A percentile compares a stretch with the other conserved stretches of the same genome.
Conservation (phyloP, 176 grass and related monocot species). For the Musa schizocarpa region DNA sequence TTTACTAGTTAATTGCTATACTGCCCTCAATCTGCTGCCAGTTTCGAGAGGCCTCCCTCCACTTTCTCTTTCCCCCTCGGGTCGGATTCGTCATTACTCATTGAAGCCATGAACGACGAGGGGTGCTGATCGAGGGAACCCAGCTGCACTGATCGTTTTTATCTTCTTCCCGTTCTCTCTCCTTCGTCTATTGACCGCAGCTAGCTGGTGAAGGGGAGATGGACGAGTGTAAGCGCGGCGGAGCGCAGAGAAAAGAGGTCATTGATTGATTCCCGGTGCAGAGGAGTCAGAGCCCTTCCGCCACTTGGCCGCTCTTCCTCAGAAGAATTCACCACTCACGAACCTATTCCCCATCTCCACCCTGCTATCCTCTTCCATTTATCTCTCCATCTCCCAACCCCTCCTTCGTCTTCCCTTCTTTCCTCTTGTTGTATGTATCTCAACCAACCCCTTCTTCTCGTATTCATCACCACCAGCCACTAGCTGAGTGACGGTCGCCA, state of each 20-base stretch:
- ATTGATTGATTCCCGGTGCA: conserved; percentile 22
- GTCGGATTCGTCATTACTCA: no score
- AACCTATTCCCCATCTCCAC: conserved; percentile 1
- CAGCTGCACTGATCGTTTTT: no score
- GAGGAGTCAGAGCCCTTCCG: conserved; percentile 40
- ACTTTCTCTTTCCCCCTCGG: no score
- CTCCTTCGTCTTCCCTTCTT: neutral
- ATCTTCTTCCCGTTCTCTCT: neutral
- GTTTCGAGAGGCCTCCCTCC: no score
- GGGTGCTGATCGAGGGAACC: no score
- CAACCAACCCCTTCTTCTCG: neutral
- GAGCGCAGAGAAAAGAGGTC: neutral
- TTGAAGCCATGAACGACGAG: no score
- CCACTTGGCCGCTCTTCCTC: conserved; percentile 38
- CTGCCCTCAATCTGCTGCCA: no score
- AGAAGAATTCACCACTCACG: conserved; percentile 37
- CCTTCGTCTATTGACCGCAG: neutral
- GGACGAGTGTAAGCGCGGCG: conserved; percentile 3
- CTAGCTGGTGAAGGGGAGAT: neutral
- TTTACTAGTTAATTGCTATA: no score
- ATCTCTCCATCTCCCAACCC: neutral
- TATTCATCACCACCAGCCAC: neutral
- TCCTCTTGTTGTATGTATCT: neutral
- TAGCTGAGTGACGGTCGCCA: neutral
- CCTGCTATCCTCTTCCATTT: neutral